Percentiles rank a stretch among this genome's conserved stretches.
These are phyloP conservation scores for Nephelium lappaceum DNA, from an alignment of 345 rosid species.

Conservation along the genomic window DNA sequence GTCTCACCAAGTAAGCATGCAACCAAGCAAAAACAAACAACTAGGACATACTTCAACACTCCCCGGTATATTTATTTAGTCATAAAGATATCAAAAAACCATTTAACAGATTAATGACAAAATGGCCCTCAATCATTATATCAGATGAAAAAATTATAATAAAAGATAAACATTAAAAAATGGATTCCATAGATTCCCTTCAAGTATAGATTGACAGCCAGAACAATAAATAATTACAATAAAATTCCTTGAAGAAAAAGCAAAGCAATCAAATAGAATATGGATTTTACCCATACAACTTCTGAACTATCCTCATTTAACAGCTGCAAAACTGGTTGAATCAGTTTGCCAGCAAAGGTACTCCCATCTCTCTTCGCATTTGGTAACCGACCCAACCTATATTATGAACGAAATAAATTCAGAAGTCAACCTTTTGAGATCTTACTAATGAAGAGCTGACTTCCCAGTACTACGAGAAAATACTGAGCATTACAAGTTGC, in stretches of 20 bases:
- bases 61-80: neutral
- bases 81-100: neutral
- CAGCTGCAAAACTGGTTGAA: constrained; percentile 68
- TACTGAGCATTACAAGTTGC: neutral
- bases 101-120: neutral
- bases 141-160: neutral
- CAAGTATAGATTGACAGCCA: neutral
- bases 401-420: constrained; percentile 22
- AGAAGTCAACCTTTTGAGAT: constrained; percentile 6
- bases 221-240: neutral
- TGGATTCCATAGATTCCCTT: neutral
- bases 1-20: neutral
- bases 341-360: constrained; percentile 57
- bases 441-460: neutral
- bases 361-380: constrained; percentile 70
- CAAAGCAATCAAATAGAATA: constrained; percentile 1
- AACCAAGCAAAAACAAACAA: neutral
- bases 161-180: neutral
- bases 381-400: constrained; percentile 74
- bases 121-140: neutral
- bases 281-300: constrained; percentile 57
- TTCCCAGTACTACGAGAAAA: neutral
- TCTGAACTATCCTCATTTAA: constrained; percentile 70
- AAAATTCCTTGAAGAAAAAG: neutral
- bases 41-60: neutral